Conservation (phyloP, 768 basidiomycete species). For the Calocybe cyanea region DNA sequence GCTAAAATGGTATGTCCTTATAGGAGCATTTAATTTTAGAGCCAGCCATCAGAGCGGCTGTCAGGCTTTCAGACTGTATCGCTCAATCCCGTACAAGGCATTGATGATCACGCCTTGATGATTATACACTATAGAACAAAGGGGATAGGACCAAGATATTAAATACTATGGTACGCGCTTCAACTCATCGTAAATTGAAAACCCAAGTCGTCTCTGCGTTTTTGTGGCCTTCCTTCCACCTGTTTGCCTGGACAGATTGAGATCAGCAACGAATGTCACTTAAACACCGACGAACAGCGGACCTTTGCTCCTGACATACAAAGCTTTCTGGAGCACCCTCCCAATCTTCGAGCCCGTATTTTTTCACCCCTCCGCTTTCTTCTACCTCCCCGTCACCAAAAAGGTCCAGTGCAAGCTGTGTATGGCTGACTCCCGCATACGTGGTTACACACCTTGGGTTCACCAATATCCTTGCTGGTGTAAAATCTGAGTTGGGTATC, state of each 20-base stretch:
- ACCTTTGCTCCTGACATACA: constrained; percentile 96
- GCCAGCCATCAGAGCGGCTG: too few relatives aligned
- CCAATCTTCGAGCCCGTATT: constrained; percentile 93
- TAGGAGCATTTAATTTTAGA: too few relatives aligned
- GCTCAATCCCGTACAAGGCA: too few relatives aligned
- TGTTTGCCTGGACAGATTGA: constrained; percentile 58
- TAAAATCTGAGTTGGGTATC: constrained; percentile 86
- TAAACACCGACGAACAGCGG: constrained; percentile 18
- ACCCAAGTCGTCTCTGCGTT: constrained; percentile 79
- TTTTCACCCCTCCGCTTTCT: constrained; percentile 39
- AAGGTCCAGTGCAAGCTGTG: constrained; percentile 90
- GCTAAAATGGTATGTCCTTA: too few relatives aligned
- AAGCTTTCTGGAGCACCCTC: constrained; percentile 95
- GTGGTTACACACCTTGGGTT: constrained; percentile 98
- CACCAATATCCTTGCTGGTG: constrained; percentile 87
- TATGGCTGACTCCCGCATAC: constrained; percentile 96
- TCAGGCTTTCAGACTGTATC: too few relatives aligned
- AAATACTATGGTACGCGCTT: constrained; percentile 15
- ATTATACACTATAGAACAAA: too few relatives aligned
- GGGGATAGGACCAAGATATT: not conserved
- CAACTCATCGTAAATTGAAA: constrained; percentile 79
- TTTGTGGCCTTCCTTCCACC: constrained; percentile 88
- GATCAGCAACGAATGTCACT: not conserved
- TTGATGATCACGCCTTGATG: too few relatives aligned
- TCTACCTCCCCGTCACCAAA: constrained; percentile 80